Percentiles rank a stretch among this genome's conserved stretches.
Evolutionary conservation across 2,329 filamentous ascomycete species (phyloP).

Genomic region (Dactylellina parvicollis): DNA sequence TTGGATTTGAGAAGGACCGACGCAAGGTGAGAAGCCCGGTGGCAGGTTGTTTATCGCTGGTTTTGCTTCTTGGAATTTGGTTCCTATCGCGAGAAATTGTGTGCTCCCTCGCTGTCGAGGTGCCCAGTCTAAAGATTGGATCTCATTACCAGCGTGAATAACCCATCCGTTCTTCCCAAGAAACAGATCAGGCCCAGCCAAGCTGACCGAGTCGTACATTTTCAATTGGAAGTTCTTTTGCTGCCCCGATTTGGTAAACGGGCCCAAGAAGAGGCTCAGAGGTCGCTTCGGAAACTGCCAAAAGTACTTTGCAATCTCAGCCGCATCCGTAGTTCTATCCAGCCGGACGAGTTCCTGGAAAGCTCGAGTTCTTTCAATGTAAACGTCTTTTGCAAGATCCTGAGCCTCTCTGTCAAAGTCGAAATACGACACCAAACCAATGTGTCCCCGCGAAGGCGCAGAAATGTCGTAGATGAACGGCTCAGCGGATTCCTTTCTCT

Average conservation of each 20-base stretch:
- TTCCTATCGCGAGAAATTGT: slow-evolving; percentile 56
- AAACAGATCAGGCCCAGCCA: slow-evolving; percentile 26
- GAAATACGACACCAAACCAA: slow-evolving; percentile 23
- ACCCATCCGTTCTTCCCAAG: slow-evolving; percentile 48
- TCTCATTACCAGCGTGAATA: slow-evolving; percentile 41
- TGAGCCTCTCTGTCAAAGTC: slow-evolving; percentile 35
- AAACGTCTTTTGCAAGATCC: slow-evolving; percentile 34
- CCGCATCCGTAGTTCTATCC: slow-evolving; percentile 19
- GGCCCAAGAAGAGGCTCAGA: slow-evolving; percentile 25
- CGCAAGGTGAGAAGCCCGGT: slow-evolving; percentile 63
- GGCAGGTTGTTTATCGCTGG: slow-evolving; percentile 54
- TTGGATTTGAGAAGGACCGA: slow-evolving; percentile 63
- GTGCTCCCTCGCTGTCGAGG: slow-evolving; percentile 17
- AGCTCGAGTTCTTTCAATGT: slow-evolving; percentile 3
- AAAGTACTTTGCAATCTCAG: slow-evolving; percentile 37
- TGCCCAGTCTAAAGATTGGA: slow-evolving; percentile 49
- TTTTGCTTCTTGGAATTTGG: slow-evolving; percentile 47
- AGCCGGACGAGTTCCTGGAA: slow-evolving; percentile 15
- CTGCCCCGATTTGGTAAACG: slow-evolving; percentile 28
- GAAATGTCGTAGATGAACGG: slow-evolving; percentile 52
- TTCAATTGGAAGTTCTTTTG: slow-evolving; percentile 48
- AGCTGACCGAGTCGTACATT: slow-evolving; percentile 37
- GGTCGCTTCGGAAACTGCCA: slow-evolving; percentile 42
- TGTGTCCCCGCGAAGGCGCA: slow-evolving; percentile 30
- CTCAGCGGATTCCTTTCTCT: slow-evolving; percentile 36